Conservation (phyloP, 208 protist species). For the Zelonia costaricensis region DNA sequence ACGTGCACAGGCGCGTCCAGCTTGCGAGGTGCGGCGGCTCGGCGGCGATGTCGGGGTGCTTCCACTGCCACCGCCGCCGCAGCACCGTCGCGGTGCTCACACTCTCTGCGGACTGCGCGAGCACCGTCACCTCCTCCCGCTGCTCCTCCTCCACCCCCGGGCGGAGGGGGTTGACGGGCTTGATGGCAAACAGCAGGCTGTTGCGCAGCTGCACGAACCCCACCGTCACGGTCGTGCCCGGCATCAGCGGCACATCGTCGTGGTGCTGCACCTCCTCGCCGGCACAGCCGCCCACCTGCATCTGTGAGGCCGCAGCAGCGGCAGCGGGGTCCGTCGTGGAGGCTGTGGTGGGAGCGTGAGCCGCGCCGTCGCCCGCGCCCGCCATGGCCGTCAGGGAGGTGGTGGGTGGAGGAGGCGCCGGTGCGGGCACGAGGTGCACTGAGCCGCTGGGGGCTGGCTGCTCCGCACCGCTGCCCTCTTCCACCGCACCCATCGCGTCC, state of each 20-base stretch:
- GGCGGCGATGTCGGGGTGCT: conserved; percentile 51
- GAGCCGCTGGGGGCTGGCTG: too few relatives aligned
- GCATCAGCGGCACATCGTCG: conserved; percentile 8
- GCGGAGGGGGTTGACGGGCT: conserved; percentile 58
- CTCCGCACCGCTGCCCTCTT: too few relatives aligned
- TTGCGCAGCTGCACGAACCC: conserved; percentile 77
- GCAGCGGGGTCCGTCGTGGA: too few relatives aligned
- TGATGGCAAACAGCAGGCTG: conserved; percentile 75
- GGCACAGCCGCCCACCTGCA: too few relatives aligned
- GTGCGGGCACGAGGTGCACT: too few relatives aligned
- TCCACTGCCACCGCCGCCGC: conserved; percentile 72
- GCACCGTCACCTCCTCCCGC: conserved; percentile 16
- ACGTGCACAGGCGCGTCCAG: conserved; percentile 74
- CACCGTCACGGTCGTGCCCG: conserved; percentile 25
- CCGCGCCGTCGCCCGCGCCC: too few relatives aligned
- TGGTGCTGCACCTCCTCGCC: background rate
- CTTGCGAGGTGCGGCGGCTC: conserved; percentile 38
- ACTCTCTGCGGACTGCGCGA: conserved; percentile 46
- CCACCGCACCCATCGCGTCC: too few relatives aligned
- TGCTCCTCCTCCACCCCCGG: conserved; percentile 23
- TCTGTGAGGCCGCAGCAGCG: background rate
- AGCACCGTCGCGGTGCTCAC: conserved; percentile 70
- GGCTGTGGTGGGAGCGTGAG: too few relatives aligned
- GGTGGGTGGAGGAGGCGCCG: too few relatives aligned
- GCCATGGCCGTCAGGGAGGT: too few relatives aligned